Percentiles rank a stretch among this genome's conserved stretches.
Evolutionary conservation across 2,329 filamentous ascomycete genomes (phyloP).

Genomic region (Chaetothyriales sp.): DNA sequence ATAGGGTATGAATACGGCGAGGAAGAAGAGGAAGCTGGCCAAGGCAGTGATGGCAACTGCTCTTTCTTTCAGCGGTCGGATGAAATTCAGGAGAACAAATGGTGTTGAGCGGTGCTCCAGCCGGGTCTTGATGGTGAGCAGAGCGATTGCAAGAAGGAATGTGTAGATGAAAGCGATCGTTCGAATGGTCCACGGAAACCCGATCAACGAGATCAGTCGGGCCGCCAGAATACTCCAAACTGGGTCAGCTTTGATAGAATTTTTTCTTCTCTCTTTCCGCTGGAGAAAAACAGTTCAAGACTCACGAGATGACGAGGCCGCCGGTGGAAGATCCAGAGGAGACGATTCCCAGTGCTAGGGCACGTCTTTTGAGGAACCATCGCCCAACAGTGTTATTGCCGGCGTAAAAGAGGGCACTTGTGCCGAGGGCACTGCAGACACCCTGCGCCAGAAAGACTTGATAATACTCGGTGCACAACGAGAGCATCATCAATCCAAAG

Average conservation of each 20-base stretch:
- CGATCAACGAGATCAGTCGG: constrained; percentile 35
- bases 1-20: background rate
- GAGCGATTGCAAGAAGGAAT: constrained; percentile 27
- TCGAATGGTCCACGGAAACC: constrained; percentile 44
- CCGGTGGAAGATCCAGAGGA: constrained; percentile 41
- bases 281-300: constrained; percentile 25
- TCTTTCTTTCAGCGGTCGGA: background rate
- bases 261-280: no score
- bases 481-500: constrained; percentile 45
- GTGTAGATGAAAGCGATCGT: constrained; percentile 46
- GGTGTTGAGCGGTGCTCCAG: background rate
- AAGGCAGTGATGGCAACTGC: background rate
- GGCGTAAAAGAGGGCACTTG: constrained; percentile 36
- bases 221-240: constrained; percentile 12
- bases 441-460: constrained; percentile 42
- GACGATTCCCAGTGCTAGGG: constrained; percentile 39
- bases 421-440: constrained; percentile 37
- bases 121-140: no score
- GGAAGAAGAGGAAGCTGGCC: background rate
- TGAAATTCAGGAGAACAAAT: background rate
- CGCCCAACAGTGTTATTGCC: constrained; percentile 24
- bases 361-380: constrained; percentile 41
- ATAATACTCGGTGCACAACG: constrained; percentile 38
- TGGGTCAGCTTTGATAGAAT: no score
- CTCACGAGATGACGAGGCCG: constrained; percentile 48